phyloP scores from a whole-genome alignment of 208 protist genomes.

The Zelonia costaricensis region DNA sequence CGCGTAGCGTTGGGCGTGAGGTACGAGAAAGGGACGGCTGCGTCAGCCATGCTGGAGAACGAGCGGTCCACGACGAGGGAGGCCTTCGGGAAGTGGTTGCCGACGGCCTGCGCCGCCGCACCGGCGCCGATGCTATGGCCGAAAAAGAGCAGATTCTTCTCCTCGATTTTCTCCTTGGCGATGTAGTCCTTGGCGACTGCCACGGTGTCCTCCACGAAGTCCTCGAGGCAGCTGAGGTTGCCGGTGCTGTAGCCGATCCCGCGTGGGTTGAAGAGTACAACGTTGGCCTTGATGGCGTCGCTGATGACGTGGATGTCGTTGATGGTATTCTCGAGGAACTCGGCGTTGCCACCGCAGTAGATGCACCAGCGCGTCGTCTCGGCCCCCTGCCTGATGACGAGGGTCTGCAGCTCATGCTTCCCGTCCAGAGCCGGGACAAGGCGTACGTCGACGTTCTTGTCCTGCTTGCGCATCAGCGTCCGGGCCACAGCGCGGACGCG shows the following conservation, averaged over 20 bases:
- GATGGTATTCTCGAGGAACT: slow-evolving; percentile 67
- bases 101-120: slow-evolving; percentile 53
- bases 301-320: slow-evolving; percentile 32
- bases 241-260: slow-evolving; percentile 76
- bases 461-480: slow-evolving; percentile 16
- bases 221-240: slow-evolving; percentile 42
- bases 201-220: slow-evolving; percentile 65
- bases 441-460: slow-evolving; percentile 24
- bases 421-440: slow-evolving; percentile 19
- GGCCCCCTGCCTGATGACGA: slow-evolving; percentile 37
- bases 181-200: slow-evolving; percentile 44
- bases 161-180: slow-evolving; percentile 36
- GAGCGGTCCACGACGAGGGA: slow-evolving; percentile 72
- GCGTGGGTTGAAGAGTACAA: slow-evolving; percentile 79
- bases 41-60: slow-evolving; percentile 78
- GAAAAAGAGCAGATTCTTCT: slow-evolving; percentile 55
- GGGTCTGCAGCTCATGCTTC: slow-evolving; percentile 48
- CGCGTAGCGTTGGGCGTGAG: slow-evolving; percentile 46
- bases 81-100: slow-evolving; percentile 19
- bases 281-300: slow-evolving; percentile 52
- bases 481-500: slow-evolving; percentile 17
- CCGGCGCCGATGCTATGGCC: slow-evolving; percentile 87
- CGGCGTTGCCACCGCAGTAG: slow-evolving; percentile 83
- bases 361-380: slow-evolving; percentile 58
- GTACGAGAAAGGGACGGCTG: slow-evolving; percentile 61